Percentiles rank a stretch among this genome's conserved stretches.
Conservation (phyloP, 768 basidiomycete species). For the Rhizopogon salebrosus region DNA sequence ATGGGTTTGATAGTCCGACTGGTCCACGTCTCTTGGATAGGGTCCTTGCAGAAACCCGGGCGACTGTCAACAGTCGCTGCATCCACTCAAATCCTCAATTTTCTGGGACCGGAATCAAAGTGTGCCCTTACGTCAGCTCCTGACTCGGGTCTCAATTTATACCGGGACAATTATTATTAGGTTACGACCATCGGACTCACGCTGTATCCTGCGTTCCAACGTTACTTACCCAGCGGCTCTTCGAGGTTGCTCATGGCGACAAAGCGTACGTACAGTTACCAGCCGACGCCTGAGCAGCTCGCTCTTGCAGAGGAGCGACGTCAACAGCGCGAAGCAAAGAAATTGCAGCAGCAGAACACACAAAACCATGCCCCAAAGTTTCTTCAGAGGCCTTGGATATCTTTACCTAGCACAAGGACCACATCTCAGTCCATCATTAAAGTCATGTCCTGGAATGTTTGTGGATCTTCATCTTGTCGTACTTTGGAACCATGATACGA, state of each 20-base stretch:
- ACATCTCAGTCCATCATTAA: slow-evolving; percentile 29
- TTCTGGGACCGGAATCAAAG: not conserved
- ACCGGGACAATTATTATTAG: too few species aligned
- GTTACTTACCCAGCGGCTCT: not conserved
- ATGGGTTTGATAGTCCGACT: not conserved
- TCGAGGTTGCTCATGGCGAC: not conserved
- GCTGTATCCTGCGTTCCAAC: not conserved
- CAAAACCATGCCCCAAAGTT: slow-evolving; percentile 6
- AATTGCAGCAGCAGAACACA: slow-evolving; percentile 21
- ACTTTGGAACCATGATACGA: slow-evolving; percentile 3
- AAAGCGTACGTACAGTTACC: slow-evolving; percentile 4
- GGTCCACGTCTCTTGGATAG: slow-evolving; percentile 9
- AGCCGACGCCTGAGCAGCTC: slow-evolving; percentile 50
- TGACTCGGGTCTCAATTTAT: not conserved
- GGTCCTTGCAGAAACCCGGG: slow-evolving; percentile 10
- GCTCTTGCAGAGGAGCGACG: slow-evolving; percentile 46
- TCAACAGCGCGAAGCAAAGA: slow-evolving; percentile 41
- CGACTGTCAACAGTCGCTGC: slow-evolving; percentile 28
- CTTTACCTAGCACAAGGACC: slow-evolving; percentile 12
- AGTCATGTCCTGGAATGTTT: slow-evolving; percentile 81
- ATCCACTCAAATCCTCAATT: slow-evolving; percentile 21
- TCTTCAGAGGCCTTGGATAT: slow-evolving; percentile 31
- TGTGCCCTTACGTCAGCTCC: slow-evolving; percentile 1
- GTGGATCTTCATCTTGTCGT: slow-evolving; percentile 25
- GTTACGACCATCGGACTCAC: too few species aligned